These are phyloP conservation scores for Phaeotremella fagi DNA, from an alignment of 768 basidiomycete genomes.

Conservation along the genomic window DNA sequence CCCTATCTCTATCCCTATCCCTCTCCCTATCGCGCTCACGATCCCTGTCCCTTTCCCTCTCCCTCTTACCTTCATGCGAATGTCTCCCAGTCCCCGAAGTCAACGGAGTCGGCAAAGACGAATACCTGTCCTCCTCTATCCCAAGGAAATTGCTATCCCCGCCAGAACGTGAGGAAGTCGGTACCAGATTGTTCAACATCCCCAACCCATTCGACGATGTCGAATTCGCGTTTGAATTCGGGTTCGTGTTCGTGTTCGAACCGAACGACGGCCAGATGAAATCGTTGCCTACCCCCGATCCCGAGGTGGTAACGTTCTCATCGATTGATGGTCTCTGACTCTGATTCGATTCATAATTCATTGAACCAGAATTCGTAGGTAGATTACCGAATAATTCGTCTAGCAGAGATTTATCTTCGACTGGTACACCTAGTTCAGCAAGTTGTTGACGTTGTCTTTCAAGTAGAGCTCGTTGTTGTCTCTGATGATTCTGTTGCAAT, in stretches of 20 bases:
- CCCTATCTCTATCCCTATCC: no score
- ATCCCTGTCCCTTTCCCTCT: background rate
- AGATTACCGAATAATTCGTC: conserved; percentile 35
- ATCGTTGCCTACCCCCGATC: background rate
- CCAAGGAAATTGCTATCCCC: background rate
- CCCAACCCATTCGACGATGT: background rate
- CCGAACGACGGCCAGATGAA: conserved; percentile 1
- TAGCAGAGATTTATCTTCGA: conserved; percentile 30
- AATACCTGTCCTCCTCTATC: background rate
- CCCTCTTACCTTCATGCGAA: background rate
- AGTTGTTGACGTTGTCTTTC: conserved; percentile 38
- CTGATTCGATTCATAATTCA: background rate
- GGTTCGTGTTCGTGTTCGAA: background rate
- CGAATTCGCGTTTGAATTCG: background rate
- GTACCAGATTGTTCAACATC: background rate
- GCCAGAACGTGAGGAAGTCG: background rate
- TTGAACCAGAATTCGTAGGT: background rate
- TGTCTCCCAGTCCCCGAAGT: background rate
- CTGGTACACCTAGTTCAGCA: conserved; percentile 33
- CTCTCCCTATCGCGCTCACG: background rate
- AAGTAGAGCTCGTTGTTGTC: conserved; percentile 34
- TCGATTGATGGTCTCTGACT: background rate
- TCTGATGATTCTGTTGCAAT: conserved; percentile 42
- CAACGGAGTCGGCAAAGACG: background rate
- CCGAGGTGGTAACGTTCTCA: no score